Conservation (phyloP, 2,329 filamentous ascomycete species). For the Hypoxylon sp. region DNA sequence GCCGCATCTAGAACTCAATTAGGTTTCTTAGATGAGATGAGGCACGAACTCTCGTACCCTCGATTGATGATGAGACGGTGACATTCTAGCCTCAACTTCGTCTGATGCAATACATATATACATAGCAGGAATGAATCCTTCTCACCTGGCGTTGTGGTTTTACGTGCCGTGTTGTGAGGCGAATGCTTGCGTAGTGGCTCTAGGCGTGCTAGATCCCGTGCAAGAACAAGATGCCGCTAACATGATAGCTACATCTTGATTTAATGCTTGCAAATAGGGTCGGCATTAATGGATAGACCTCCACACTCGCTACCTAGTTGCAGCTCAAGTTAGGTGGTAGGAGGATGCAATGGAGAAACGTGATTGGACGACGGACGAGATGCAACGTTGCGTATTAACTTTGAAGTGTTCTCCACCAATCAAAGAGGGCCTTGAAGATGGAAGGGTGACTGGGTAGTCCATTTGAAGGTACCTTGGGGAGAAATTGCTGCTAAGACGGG, state of each 20-base stretch:
- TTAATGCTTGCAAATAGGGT: slow-evolving; percentile 38
- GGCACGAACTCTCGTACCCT: slow-evolving; percentile 27
- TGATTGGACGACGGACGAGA: slow-evolving; percentile 36
- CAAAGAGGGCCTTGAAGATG: slow-evolving; percentile 18
- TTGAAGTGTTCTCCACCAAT: slow-evolving; percentile 36
- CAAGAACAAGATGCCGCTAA: slow-evolving; percentile 28
- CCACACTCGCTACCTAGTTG: slow-evolving; percentile 36
- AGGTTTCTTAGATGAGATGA: slow-evolving; percentile 29
- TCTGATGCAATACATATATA: slow-evolving; percentile 18
- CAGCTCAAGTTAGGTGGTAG: slow-evolving; percentile 23
- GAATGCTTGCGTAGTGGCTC: slow-evolving; percentile 15
- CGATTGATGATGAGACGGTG: slow-evolving; percentile 35
- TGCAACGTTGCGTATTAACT: slow-evolving; percentile 44
- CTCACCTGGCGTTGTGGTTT: slow-evolving; percentile 22
- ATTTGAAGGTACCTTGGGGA: slow-evolving; percentile 18
- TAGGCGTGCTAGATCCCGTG: slow-evolving; percentile 23
- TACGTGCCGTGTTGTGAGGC: slow-evolving; percentile 16
- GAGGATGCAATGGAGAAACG: slow-evolving; percentile 7
- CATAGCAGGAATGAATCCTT: slow-evolving; percentile 26
- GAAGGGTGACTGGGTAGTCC: slow-evolving; percentile 26
- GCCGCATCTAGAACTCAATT: slow-evolving; percentile 43
- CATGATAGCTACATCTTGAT: slow-evolving; percentile 41
- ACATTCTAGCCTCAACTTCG: slow-evolving; percentile 39
- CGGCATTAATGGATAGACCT: slow-evolving; percentile 30
- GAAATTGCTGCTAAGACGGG: slow-evolving; percentile 27